Evolutionary conservation across 2,329 filamentous ascomycete genomes (phyloP), one percentile per base, ranked within the genome.

Genomic region (Onygena corvina): DNA sequence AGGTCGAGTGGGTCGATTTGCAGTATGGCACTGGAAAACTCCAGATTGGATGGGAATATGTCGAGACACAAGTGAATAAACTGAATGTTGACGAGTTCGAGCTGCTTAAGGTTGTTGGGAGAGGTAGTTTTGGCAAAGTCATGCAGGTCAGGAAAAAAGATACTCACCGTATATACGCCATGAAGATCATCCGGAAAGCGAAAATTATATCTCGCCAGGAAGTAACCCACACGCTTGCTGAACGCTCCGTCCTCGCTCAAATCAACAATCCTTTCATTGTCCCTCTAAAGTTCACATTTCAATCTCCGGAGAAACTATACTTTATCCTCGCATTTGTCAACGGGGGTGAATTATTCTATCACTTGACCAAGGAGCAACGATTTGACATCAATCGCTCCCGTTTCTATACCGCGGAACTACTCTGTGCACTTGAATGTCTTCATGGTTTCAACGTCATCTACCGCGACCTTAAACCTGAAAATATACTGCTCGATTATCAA

Each of bases 361-460:
- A 53, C 44, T 25, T 55, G 3, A 52, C 52, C 48, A 49, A 48
- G 49, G 49, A 47, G 34, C 50, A 42, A 27, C 31, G 36, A 7
- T 53, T 55, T 45, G 27, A 42, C 35, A 35, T 52, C 36, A 30
- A 23, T 40, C 36, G 50, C 45, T 44, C 53, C n/a, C 52, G 25
- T 35, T 48, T 50, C 33, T 55, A 55, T 49, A 48, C 50, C 46
- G 51, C 52, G 33, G 53, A 55, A 38, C 51, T 55, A 38, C 36
- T 55, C 20, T 55, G 49, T 36, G 49, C 34, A 47, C 49, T 53
- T 25, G 53, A 55, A 50, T 55, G 53, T 48, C 46, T 55, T 40
- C 53, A 55, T 53, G 46, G 42, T 40, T 53, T 47, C 34, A 18
- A 52, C 44, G 11, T 9, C 14, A 53, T 55, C 34, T 45, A 50